Evolutionary conservation across 2,329 filamentous ascomycete species (phyloP), one percentile per base, ranked within the genome.

Genomic region (Phaeosphaeria sp.): DNA sequence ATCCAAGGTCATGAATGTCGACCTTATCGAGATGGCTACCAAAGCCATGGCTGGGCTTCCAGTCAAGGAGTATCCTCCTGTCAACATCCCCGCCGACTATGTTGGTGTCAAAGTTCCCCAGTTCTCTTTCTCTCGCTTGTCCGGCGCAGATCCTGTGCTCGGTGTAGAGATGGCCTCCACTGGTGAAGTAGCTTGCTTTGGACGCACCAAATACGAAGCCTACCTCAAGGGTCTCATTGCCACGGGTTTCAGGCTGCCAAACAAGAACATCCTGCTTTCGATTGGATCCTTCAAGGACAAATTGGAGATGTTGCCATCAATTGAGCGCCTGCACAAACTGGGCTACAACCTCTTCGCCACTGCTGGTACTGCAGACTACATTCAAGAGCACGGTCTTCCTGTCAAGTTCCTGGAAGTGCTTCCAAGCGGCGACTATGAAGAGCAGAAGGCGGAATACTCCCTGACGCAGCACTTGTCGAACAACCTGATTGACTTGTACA

Each of bases 111-210:
- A 99, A 83, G 95, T 98, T 33, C 95, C 95, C 1, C 95, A 99
- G 78, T 99, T 99, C 85, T 97, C 93, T 66, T 99, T 99, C 88
- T 97, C 95, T 23, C 90, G 95, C 74, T 87, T 99, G 17, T 96
- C 94, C 36, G 95, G 95, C 46, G 95, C 95, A 5, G 95, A 99
- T 76, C 95, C 95, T 17, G 93, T 99, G 46, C 86, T 97, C 59
- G 95, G 95, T 80, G 95, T 99, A 6, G 95, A 99, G 81, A 99
- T 99, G 95, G 95, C 95, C 18, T 98, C 95, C 4, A 99, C 95
- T 59, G 95, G 95, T 78, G 95, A 99, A 80, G 95, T 99, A 68
- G 95, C 95, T 67, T 97, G 90, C 74, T 99, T 99, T 72, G 95
- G 95, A 74, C 86, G 88, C 62, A 93, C 97, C 79, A 97, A 97